These are phyloP conservation scores for Byssochlamys sp. DNA, from an alignment of 2,329 filamentous ascomycete genomes.

Conservation along the genomic window DNA sequence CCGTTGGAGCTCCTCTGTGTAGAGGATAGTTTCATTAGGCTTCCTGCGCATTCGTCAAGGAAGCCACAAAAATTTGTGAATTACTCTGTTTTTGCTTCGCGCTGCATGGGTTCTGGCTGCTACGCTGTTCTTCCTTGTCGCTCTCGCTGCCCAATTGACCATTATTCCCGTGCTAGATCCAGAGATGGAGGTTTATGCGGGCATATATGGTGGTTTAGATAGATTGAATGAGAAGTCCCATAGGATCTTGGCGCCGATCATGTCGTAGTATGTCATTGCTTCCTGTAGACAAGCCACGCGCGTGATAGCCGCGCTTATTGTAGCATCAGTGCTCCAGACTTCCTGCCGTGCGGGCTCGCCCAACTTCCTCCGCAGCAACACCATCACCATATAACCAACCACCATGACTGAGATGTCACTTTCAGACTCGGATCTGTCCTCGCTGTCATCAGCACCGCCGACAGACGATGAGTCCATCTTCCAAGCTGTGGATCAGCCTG, in stretches of 20 bases:
- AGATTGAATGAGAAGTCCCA: not conserved
- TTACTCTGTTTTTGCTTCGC: not conserved
- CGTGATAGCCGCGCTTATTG: constrained; percentile 24
- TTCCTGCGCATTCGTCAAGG: not conserved
- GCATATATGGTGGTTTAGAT: not conserved
- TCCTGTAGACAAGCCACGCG: constrained; percentile 18
- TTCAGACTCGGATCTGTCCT: constrained; percentile 49
- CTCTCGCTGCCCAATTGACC: not conserved
- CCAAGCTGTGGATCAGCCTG: constrained; percentile 30
- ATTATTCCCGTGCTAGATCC: not conserved
- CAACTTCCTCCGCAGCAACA: constrained; percentile 14
- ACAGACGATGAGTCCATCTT: constrained; percentile 47
- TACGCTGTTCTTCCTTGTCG: not conserved
- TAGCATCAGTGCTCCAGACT: constrained; percentile 18
- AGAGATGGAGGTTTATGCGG: not conserved
- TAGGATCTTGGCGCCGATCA: constrained; percentile 9
- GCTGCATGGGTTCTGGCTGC: not conserved
- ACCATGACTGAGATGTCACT: constrained; percentile 33
- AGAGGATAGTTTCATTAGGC: not conserved
- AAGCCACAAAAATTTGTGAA: not conserved
- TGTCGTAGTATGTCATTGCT: constrained; percentile 15
- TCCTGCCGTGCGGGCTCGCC: constrained; percentile 15
- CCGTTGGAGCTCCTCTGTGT: not conserved
- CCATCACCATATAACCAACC: constrained; percentile 18
- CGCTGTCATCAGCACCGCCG: constrained; percentile 50